A percentile compares a stretch with the other conserved stretches of the same genome.
Conservation (phyloP, 352 stramenopile species). For the Phytophthora pini region DNA sequence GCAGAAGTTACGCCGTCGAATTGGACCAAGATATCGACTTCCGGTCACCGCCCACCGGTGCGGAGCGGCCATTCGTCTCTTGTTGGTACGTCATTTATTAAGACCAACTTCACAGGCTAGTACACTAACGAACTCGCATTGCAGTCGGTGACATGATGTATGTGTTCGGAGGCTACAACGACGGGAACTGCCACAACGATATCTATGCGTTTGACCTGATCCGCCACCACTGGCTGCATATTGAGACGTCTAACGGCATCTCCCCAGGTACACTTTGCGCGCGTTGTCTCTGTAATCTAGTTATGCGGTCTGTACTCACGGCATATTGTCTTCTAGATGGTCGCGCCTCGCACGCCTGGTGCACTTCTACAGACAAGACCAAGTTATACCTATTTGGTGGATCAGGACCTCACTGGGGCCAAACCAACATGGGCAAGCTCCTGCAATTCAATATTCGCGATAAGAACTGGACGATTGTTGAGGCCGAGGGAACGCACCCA, state of each 20-base stretch:
- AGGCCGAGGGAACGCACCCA: conserved; percentile 65
- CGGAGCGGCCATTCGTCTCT: conserved; percentile 83
- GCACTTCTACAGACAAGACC: conserved; percentile 71
- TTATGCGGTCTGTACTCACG: conserved; percentile 3
- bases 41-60: conserved; percentile 69
- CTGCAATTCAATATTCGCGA: conserved; percentile 79
- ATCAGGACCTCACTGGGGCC: conserved; percentile 80
- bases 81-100: conserved; percentile 51
- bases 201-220: conserved; percentile 84
- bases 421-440: conserved; percentile 90
- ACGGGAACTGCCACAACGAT: conserved; percentile 88
- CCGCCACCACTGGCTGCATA: conserved; percentile 81
- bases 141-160: conserved; percentile 83
- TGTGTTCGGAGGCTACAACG: conserved; percentile 86
- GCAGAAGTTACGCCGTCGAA: conserved; percentile 62
- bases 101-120: neutral
- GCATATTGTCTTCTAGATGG: conserved; percentile 46
- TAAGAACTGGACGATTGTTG: conserved; percentile 85
- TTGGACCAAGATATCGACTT: conserved; percentile 81
- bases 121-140: conserved; percentile 8
- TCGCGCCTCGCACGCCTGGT: conserved; percentile 79
- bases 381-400: conserved; percentile 85
- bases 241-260: conserved; percentile 78
- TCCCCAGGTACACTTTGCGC: conserved; percentile 50
- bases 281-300: neutral